Evolutionary conservation across 192 early-diverging fungal genomes (phyloP).

Genomic region (Lobulomyces angularis): DNA sequence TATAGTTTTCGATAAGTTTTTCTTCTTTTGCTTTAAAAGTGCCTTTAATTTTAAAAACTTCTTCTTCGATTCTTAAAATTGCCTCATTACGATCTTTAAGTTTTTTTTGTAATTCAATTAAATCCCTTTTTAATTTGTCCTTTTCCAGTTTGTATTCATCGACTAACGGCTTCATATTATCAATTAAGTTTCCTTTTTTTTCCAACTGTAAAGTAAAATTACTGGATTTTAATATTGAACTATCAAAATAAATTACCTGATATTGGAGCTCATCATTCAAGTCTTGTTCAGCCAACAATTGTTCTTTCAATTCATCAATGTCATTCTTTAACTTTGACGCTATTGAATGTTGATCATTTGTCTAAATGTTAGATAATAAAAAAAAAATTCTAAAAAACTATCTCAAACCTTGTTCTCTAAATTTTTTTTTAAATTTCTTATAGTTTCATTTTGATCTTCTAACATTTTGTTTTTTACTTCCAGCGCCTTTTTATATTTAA

Average conservation of each 20-base stretch:
- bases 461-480: slow-evolving; percentile 44
- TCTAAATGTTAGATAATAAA: background rate
- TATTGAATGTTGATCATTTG: background rate
- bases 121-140: slow-evolving; percentile 21
- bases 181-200: slow-evolving; percentile 16
- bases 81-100: slow-evolving; percentile 38
- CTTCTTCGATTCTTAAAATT: slow-evolving; percentile 39
- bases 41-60: slow-evolving; percentile 22
- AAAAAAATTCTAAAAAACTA: background rate
- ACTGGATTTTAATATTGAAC: slow-evolving; percentile 11
- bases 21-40: slow-evolving; percentile 32
- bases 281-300: slow-evolving; percentile 11
- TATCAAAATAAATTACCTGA: slow-evolving; percentile 11
- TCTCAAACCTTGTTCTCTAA: slow-evolving; percentile 36
- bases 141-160: slow-evolving; percentile 32
- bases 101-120: slow-evolving; percentile 16
- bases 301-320: background rate
- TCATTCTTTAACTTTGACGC: background rate
- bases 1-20: too few species aligned
- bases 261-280: slow-evolving; percentile 34
- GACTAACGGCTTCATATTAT: slow-evolving; percentile 18
- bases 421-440: slow-evolving; percentile 35
- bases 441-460: slow-evolving; percentile 44
- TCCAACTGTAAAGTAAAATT: slow-evolving; percentile 11
- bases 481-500: slow-evolving; percentile 14